Evolutionary conservation across 768 basidiomycete genomes (phyloP).

Genomic region (Chalciporus sphaerocephalus): DNA sequence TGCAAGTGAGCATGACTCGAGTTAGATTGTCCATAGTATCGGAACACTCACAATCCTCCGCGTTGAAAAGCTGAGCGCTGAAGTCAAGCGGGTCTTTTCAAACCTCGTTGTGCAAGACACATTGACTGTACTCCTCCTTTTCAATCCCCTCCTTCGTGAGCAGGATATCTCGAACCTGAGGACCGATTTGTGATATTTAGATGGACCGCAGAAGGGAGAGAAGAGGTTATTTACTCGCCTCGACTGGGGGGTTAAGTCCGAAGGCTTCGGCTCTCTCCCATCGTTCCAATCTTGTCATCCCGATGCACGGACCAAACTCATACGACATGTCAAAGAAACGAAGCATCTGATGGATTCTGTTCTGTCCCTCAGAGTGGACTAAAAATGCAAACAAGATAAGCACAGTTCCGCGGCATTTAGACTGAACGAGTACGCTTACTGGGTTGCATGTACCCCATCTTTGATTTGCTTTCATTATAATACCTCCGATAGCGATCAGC

Average conservation of each 20-base stretch:
- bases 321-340: slow-evolving; percentile 80
- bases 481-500: slow-evolving; percentile 50
- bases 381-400: slow-evolving; percentile 2
- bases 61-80: too few species aligned
- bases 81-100: slow-evolving; percentile 3
- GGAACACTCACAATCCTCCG: background rate
- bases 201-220: too few species aligned
- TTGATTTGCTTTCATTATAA: slow-evolving; percentile 42
- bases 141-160: slow-evolving; percentile 60
- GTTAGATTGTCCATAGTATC: too few species aligned
- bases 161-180: slow-evolving; percentile 75
- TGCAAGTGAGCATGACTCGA: too few species aligned
- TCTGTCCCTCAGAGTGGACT: slow-evolving; percentile 67
- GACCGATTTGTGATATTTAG: slow-evolving; percentile 1
- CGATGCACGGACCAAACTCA: slow-evolving; percentile 77
- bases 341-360: slow-evolving; percentile 65
- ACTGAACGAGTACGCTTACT: slow-evolving; percentile 43
- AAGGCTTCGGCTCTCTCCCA: slow-evolving; percentile 82
- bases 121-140: slow-evolving; percentile 50
- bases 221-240: slow-evolving; percentile 43
- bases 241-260: slow-evolving; percentile 74
- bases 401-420: background rate
- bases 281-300: slow-evolving; percentile 75
- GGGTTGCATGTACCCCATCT: slow-evolving; percentile 53
- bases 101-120: slow-evolving; percentile 52